These are phyloP conservation scores for Penicillium angulare DNA, from an alignment of 495 filamentous ascomycete genomes.

Conservation along the genomic window DNA sequence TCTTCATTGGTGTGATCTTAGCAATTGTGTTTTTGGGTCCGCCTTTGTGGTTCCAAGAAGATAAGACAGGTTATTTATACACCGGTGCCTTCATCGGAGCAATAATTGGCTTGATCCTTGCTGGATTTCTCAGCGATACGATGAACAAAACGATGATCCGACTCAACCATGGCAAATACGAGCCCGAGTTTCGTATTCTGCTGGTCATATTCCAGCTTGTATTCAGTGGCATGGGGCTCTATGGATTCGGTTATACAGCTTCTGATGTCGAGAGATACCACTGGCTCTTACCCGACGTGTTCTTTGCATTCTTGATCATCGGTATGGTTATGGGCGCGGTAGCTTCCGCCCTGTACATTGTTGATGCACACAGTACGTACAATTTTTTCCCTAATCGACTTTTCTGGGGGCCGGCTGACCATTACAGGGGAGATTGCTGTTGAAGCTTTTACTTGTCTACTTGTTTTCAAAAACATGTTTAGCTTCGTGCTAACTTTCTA, in stretches of 20 bases:
- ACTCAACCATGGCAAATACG: slow-evolving; percentile 76
- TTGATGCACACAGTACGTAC: slow-evolving; percentile 83
- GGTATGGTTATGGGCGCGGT: slow-evolving; percentile 93
- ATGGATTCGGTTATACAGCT: slow-evolving; percentile 75
- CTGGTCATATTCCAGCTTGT: slow-evolving; percentile 79
- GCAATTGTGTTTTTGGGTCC: slow-evolving; percentile 78
- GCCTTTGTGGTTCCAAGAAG: slow-evolving; percentile 79
- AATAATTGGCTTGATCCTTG: slow-evolving; percentile 69
- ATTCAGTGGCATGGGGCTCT: slow-evolving; percentile 75
- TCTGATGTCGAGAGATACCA: slow-evolving; percentile 57
- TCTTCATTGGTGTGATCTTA: slow-evolving; percentile 86
- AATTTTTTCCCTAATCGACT: background rate
- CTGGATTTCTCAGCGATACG: slow-evolving; percentile 73
- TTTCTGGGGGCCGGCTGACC: slow-evolving; percentile 5
- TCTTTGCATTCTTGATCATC: slow-evolving; percentile 72
- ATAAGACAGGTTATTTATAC: slow-evolving; percentile 84
- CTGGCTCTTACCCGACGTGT: slow-evolving; percentile 73
- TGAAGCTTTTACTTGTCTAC: slow-evolving; percentile 85
- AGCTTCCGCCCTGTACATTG: slow-evolving; percentile 82
- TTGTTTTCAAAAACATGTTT: slow-evolving; percentile 94
- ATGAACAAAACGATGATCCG: slow-evolving; percentile 67
- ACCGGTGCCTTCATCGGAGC: slow-evolving; percentile 84
- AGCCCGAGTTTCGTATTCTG: slow-evolving; percentile 85
- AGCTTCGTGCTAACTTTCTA: slow-evolving; percentile 80
- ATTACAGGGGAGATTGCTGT: slow-evolving; percentile 71